Conservation (phyloP, 2,329 filamentous ascomycete genomes). For the Colletotrichum neosansevieriae region DNA sequence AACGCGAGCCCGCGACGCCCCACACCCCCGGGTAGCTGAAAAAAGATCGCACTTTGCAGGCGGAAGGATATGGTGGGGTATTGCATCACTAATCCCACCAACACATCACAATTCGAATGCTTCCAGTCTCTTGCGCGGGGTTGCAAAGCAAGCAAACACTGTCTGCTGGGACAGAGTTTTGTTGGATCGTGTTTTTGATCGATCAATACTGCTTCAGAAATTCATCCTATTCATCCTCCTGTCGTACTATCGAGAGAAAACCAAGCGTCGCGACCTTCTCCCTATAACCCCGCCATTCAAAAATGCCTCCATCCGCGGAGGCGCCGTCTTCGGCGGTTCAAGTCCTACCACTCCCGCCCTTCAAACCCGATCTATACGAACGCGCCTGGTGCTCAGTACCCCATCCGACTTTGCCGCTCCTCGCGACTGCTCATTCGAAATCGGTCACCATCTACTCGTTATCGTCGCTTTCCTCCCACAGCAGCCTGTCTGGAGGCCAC, state of each 20-base stretch:
- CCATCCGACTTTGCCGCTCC: constrained; percentile 86
- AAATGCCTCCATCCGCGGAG: constrained; percentile 24
- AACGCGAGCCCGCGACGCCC: too few species aligned
- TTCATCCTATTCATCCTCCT: neutral
- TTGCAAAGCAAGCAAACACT: neutral
- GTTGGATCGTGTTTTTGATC: neutral
- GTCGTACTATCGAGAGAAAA: neutral
- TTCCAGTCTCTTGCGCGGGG: neutral
- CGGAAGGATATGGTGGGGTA: constrained; percentile 10
- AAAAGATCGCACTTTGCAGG: constrained; percentile 12
- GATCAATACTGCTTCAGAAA: neutral
- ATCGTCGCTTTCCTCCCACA: constrained; percentile 81
- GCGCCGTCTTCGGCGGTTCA: constrained; percentile 34
- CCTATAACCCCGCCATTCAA: constrained; percentile 13
- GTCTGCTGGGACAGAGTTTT: neutral
- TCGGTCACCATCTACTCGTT: constrained; percentile 92
- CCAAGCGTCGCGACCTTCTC: neutral
- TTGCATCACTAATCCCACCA: constrained; percentile 23
- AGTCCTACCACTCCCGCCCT: constrained; percentile 61
- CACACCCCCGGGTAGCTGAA: too few species aligned
- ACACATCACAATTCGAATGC: neutral
- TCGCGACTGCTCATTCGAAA: constrained; percentile 91
- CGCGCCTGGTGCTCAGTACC: constrained; percentile 89
- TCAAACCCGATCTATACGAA: constrained; percentile 70
- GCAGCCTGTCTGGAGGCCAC: constrained; percentile 86